phyloP scores from a whole-genome alignment of 2,329 filamentous ascomycete genomes.

The Xylaria sp. region DNA sequence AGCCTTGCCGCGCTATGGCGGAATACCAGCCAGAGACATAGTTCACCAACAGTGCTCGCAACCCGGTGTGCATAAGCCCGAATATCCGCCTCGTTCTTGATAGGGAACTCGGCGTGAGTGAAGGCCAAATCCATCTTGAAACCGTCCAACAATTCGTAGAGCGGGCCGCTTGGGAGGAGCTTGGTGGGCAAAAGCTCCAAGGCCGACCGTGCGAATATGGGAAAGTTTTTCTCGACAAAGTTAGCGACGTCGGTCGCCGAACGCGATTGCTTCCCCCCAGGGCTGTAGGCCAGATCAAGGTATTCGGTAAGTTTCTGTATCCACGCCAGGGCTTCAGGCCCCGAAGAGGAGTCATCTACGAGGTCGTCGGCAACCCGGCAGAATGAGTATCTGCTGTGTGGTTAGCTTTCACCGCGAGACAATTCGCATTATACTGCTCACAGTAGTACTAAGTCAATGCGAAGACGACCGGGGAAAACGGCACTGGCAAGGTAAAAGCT shows the following conservation, averaged over 20 bases:
- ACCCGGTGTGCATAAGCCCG: conserved; percentile 73
- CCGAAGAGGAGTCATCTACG: conserved; percentile 70
- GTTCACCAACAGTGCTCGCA: conserved; percentile 76
- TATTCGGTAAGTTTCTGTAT: conserved; percentile 68
- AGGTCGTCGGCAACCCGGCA: conserved; percentile 79
- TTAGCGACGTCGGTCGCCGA: conserved; percentile 40
- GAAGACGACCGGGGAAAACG: conserved; percentile 73
- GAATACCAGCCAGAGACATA: conserved; percentile 75
- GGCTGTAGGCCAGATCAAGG: conserved; percentile 63
- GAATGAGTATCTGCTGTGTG: conserved; percentile 70
- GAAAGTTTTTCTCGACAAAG: conserved; percentile 63
- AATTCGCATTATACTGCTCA: conserved; percentile 48
- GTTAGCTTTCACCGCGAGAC: conserved; percentile 28
- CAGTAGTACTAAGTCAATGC: conserved; percentile 74
- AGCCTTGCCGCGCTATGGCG: conserved; percentile 59
- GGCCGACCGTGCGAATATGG: conserved; percentile 62
- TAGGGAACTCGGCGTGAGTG: conserved; percentile 59
- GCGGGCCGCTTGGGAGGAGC: conserved; percentile 66
- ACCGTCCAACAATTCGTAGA: conserved; percentile 73
- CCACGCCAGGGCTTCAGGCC: conserved; percentile 66
- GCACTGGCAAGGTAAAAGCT: conserved; percentile 80
- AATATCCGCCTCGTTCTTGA: conserved; percentile 67
- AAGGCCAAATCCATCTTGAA: conserved; percentile 77
- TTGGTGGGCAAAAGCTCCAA: conserved; percentile 68
- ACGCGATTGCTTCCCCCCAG: conserved; percentile 44